A percentile compares a stretch with the other conserved stretches of the same genome.
These are phyloP conservation scores for Cladophialophora exuberans DNA, from an alignment of 2,329 filamentous ascomycete species.

Conservation along the genomic window DNA sequence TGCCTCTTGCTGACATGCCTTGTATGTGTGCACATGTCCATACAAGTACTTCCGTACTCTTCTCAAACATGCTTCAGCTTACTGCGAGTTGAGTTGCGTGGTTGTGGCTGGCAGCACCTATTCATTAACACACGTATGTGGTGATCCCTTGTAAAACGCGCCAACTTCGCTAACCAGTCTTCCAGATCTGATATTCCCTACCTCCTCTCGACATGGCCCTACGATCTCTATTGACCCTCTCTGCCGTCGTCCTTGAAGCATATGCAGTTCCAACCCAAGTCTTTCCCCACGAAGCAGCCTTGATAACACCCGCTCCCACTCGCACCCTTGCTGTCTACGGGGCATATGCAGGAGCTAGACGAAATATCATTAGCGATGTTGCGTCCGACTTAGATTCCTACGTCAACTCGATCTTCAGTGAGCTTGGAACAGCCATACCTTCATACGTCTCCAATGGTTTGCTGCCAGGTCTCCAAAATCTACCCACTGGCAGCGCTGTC, in stretches of 20 bases:
- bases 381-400: slow-evolving; percentile 42
- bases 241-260: slow-evolving; percentile 5
- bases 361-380: slow-evolving; percentile 57
- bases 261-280: slow-evolving; percentile 20
- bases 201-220: neutral
- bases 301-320: slow-evolving; percentile 51
- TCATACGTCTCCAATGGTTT: slow-evolving; percentile 66
- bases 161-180: no score
- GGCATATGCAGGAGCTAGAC: slow-evolving; percentile 46
- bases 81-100: no score
- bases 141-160: no score
- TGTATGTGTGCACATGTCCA: no score
- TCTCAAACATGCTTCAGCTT: no score
- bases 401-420: slow-evolving; percentile 45
- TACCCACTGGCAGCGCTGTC: slow-evolving; percentile 66
- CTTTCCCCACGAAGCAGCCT: slow-evolving; percentile 19
- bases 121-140: no score
- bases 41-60: no score
- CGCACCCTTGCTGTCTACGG: slow-evolving; percentile 46
- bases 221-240: neutral
- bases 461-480: slow-evolving; percentile 68
- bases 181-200: no score
- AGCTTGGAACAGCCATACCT: slow-evolving; percentile 60
- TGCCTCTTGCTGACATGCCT: no score
- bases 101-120: no score